Conservation (phyloP, 2,329 filamentous ascomycete genomes). For the Ceratocystis albifundus region DNA sequence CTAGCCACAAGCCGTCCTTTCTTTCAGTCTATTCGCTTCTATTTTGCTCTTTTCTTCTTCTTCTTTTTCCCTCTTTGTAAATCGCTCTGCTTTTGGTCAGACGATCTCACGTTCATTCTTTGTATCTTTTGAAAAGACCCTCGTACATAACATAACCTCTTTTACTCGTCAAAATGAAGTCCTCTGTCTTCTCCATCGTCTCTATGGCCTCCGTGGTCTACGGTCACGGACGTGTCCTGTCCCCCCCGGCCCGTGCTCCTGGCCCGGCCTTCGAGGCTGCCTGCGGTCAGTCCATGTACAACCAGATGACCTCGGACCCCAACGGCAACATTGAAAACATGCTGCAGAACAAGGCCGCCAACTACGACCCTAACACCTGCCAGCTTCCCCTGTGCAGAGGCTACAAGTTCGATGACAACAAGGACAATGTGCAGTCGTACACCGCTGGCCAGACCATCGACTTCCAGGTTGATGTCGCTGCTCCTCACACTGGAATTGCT, state of each 20-base stretch:
- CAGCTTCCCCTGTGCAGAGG: constrained; percentile 36
- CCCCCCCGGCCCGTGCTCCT: constrained; percentile 33
- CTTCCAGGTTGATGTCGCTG: constrained; percentile 34
- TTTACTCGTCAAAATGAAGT: constrained; percentile 19
- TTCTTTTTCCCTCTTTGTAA: not conserved
- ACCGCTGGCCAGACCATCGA: constrained; percentile 35
- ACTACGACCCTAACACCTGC: constrained; percentile 26
- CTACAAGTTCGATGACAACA: constrained; percentile 37
- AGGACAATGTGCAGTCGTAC: constrained; percentile 34
- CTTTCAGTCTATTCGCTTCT: constrained; percentile 11
- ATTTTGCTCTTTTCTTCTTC: not conserved
- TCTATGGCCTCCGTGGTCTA: constrained; percentile 27
- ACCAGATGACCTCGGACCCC: constrained; percentile 30
- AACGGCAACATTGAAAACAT: constrained; percentile 34
- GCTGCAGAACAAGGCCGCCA: constrained; percentile 25
- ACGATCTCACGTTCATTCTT: constrained; percentile 13
- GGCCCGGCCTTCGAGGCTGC: constrained; percentile 35
- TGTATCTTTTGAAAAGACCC: not conserved
- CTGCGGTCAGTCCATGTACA: constrained; percentile 35
- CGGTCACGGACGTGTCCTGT: constrained; percentile 37
- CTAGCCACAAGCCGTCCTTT: constrained; percentile 19
- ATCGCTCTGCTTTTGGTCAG: constrained; percentile 15
- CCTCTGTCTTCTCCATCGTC: constrained; percentile 18
- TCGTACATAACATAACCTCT: not conserved
- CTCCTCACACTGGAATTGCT: constrained; percentile 37